Conservation (phyloP, 768 basidiomycete genomes). For the Krasilnikovozyma curviuscula region DNA sequence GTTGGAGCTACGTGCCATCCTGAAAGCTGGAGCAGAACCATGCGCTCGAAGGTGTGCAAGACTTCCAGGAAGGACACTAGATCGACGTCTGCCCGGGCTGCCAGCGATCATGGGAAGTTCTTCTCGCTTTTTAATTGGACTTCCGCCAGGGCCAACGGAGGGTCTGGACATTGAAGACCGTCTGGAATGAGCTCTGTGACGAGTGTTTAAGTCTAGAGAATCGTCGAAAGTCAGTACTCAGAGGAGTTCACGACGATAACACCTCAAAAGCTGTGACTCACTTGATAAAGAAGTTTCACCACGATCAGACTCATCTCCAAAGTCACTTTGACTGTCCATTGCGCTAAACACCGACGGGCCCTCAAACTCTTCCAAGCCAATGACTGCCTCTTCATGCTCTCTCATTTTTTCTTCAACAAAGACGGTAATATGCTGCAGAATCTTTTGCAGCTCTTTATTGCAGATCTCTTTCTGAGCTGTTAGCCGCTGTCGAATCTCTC, state of each 20-base stretch:
- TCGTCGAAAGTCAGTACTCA: background rate
- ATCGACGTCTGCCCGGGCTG: conserved; percentile 5
- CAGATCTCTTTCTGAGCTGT: conserved; percentile 87
- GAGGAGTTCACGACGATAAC: background rate
- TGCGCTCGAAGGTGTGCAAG: background rate
- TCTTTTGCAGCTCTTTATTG: conserved; percentile 85
- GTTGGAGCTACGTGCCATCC: background rate
- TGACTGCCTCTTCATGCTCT: conserved; percentile 27
- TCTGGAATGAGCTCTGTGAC: conserved; percentile 15
- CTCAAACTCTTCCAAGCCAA: no score
- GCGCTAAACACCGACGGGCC: background rate
- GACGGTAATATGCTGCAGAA: conserved; percentile 79
- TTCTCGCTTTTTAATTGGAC: conserved; percentile 16
- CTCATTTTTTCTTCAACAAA: conserved; percentile 83
- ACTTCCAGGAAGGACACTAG: background rate
- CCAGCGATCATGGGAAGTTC: background rate
- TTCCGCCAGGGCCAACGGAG: conserved; percentile 10
- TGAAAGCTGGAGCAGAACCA: conserved; percentile 4
- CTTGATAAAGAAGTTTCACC: conserved; percentile 38
- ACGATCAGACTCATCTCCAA: conserved; percentile 31
- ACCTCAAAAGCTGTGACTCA: background rate
- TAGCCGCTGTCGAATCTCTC: conserved; percentile 82
- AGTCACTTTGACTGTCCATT: conserved; percentile 32
- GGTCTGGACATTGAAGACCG: conserved; percentile 21
- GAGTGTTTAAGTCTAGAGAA: conserved; percentile 4